Conservation (phyloP, 2,329 filamentous ascomycete genomes). For the Aspergillus hiratsukae region DNA sequence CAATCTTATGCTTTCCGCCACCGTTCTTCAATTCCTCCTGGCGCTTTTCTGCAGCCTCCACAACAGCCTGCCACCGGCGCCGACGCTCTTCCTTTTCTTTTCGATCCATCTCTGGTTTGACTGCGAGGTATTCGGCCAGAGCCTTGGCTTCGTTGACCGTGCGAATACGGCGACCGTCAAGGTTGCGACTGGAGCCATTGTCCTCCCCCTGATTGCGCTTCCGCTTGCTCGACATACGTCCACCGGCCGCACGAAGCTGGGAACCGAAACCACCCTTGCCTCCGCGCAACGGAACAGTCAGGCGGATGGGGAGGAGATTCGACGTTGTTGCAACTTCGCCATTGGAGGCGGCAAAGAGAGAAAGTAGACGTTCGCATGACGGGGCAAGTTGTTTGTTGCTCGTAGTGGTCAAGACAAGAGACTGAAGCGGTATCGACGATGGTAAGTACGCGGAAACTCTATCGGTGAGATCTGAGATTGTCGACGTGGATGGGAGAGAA, state of each 20-base stretch:
- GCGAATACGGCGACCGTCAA: slow-evolving; percentile 83
- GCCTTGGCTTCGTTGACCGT: slow-evolving; percentile 95
- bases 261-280: slow-evolving; percentile 98
- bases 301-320: slow-evolving; percentile 75
- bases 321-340: slow-evolving; percentile 43
- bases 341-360: slow-evolving; percentile 51
- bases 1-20: slow-evolving; percentile 61
- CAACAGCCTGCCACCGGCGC: slow-evolving; percentile 78
- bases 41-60: slow-evolving; percentile 75
- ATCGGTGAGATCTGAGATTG: slow-evolving; percentile 63
- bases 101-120: slow-evolving; percentile 96
- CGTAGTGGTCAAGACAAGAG: slow-evolving; percentile 74
- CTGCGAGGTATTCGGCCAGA: slow-evolving; percentile 86
- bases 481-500: slow-evolving; percentile 62
- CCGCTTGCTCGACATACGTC: slow-evolving; percentile 95
- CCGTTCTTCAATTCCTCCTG: slow-evolving; percentile 79
- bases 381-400: slow-evolving; percentile 66
- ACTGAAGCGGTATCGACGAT: slow-evolving; percentile 53
- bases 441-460: slow-evolving; percentile 54
- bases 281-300: slow-evolving; percentile 74
- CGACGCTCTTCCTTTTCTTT: slow-evolving; percentile 84
- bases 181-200: slow-evolving; percentile 85
- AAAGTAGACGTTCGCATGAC: slow-evolving; percentile 51
- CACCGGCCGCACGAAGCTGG: slow-evolving; percentile 90
- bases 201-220: slow-evolving; percentile 78